phyloP scores from a whole-genome alignment of 2,329 filamentous ascomycete genomes.

The Fusarium vanettenii region DNA sequence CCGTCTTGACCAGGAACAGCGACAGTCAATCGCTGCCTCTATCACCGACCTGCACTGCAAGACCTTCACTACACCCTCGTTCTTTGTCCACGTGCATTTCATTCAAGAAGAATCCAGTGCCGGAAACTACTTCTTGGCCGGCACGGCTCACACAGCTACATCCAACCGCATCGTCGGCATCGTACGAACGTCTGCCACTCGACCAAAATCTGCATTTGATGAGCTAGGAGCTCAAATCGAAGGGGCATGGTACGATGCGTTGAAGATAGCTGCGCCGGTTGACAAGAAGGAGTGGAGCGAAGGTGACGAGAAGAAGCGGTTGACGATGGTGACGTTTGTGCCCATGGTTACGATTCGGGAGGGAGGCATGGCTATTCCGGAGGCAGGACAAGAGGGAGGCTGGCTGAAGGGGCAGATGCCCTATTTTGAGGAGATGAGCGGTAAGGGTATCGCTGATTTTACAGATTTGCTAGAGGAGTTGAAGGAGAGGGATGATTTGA shows the following conservation, averaged over 20 bases:
- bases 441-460: slow-evolving; percentile 20
- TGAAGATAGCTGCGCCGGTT: not conserved
- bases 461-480: slow-evolving; percentile 2
- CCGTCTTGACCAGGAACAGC: slow-evolving; percentile 7
- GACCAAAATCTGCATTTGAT: slow-evolving; percentile 25
- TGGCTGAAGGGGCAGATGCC: slow-evolving; percentile 29
- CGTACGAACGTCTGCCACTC: slow-evolving; percentile 22
- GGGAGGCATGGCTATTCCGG: slow-evolving; percentile 31
- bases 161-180: slow-evolving; percentile 30
- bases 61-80: slow-evolving; percentile 24
- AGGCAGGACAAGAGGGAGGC: slow-evolving; percentile 25
- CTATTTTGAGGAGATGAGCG: slow-evolving; percentile 22
- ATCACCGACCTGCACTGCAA: slow-evolving; percentile 30
- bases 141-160: not conserved
- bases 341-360: slow-evolving; percentile 33
- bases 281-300: not conserved
- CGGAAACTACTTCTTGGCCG: slow-evolving; percentile 25
- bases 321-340: slow-evolving; percentile 27
- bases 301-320: slow-evolving; percentile 7
- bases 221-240: slow-evolving; percentile 22
- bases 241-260: slow-evolving; percentile 10
- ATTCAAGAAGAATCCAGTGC: not conserved
- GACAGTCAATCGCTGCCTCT: slow-evolving; percentile 10
- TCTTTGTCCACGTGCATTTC: slow-evolving; percentile 35
- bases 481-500: slow-evolving; percentile 38